Percentiles rank a stretch among this genome's conserved stretches.
Conservation (phyloP, 371 early-diverging fungal species). For the Zancudomyces culisetae region DNA sequence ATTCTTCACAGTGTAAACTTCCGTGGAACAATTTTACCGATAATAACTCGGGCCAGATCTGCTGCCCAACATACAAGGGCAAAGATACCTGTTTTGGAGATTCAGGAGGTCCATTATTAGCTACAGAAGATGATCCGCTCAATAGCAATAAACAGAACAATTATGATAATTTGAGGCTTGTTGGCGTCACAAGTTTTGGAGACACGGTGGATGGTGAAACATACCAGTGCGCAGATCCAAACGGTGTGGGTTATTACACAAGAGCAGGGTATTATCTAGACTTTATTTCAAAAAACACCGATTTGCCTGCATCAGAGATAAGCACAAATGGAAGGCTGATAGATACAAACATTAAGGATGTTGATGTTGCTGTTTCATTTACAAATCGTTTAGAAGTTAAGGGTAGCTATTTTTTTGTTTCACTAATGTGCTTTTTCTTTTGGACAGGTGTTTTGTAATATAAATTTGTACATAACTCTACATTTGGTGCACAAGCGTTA, state of each 20-base stretch:
- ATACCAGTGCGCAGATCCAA: slow-evolving; percentile 9
- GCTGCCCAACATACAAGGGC: slow-evolving; percentile 18
- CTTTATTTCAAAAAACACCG: slow-evolving; percentile 10
- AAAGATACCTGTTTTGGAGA: slow-evolving; percentile 27
- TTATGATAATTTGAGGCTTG: slow-evolving; percentile 1
- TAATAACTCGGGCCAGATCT: slow-evolving; percentile 8
- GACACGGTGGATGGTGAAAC: slow-evolving; percentile 6
- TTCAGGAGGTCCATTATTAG: slow-evolving; percentile 24
- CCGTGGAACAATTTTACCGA: slow-evolving; percentile 3
- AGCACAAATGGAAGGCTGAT: neutral
- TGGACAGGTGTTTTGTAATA: too few species aligned
- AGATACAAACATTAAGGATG: neutral
- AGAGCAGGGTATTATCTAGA: slow-evolving; percentile 10
- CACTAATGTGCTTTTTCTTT: too few species aligned
- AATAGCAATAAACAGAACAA: neutral
- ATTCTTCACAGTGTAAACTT: slow-evolving; percentile 4
- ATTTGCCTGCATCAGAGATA: slow-evolving; percentile 4
- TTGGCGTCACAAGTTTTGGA: slow-evolving; percentile 20
- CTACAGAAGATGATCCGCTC: neutral
- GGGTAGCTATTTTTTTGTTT: too few species aligned
- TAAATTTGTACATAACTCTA: too few species aligned
- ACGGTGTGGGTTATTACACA: slow-evolving; percentile 15
- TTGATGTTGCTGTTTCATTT: too few species aligned
- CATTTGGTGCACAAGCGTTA: too few species aligned
- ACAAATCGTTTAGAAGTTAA: too few species aligned